A percentile compares a stretch with the other conserved stretches of the same genome.
phyloP scores from a whole-genome alignment of 139 green algal species.

The Coelastrella sp. region DNA sequence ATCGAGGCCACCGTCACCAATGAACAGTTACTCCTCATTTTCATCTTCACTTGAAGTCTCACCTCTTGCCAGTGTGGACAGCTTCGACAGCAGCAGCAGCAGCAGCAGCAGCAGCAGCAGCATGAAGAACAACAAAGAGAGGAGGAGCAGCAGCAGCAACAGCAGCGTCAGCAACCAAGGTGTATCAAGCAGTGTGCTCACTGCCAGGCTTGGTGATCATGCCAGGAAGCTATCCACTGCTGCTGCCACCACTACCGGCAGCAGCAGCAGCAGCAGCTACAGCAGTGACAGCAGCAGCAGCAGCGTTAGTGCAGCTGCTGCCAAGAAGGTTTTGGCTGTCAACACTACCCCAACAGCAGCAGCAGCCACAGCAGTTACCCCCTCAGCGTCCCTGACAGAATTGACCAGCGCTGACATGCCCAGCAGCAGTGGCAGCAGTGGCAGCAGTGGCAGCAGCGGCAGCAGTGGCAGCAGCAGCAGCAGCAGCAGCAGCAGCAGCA shows the following conservation, averaged over 20 bases:
- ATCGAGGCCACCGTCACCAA: not conserved
- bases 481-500: not conserved
- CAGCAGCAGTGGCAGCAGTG: not conserved
- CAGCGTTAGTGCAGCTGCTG: too few relatives aligned
- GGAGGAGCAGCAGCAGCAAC: not conserved
- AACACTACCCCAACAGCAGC: not conserved
- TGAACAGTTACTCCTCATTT: not conserved
- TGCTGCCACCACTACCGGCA: too few relatives aligned
- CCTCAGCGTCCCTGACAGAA: too few relatives aligned
- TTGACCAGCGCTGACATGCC: not conserved
- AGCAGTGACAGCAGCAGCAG: too few relatives aligned
- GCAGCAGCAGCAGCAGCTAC: too few relatives aligned
- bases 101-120: not conserved
- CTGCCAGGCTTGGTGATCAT: too few relatives aligned
- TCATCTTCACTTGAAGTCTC: not conserved
- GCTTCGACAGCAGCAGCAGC: not conserved
- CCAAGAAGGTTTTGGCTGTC: too few relatives aligned
- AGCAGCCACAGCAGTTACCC: not conserved
- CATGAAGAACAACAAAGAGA: not conserved
- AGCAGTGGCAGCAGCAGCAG: not conserved
- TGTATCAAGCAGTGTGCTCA: too few relatives aligned
- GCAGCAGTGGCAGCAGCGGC: not conserved
- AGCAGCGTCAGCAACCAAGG: not conserved
- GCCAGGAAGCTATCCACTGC: too few relatives aligned
- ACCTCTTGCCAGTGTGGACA: not conserved